Evolutionary conservation across 345 rosid genomes (phyloP), one percentile per base, ranked within the genome.

Genomic region (Acer negundo): DNA sequence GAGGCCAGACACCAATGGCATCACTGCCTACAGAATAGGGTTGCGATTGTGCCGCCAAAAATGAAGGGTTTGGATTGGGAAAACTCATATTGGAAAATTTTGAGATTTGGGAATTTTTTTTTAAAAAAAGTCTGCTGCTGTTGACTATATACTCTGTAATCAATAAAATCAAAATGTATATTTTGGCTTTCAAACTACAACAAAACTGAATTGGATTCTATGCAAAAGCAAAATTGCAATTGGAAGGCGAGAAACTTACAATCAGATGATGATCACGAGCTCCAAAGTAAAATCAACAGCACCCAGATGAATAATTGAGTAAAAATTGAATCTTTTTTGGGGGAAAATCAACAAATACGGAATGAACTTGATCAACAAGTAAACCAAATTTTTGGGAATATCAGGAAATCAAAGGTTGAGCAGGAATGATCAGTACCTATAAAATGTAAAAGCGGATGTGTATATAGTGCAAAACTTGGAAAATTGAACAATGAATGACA

Each of bases 1-100:
- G 93, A 81, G 91, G 88, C 93, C 91, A 94, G 62, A 84, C 75
- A 55, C 87, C 93, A 44, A 84, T 82, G 44, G 87, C 87, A 76
- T 89, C 91, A 78, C 82, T 81, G 69, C 82, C 85, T 20, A 76
- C 56, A 69, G 80, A 62, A 75, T 79, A 88, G 53, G 83, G 67
- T 55, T 77, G 73, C 49, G 38, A 72, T 49, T 74, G 79, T 16
- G 85, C 75, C n/a, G 83, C 80, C 82, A 80, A 78, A 58, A 87
- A 84, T 12, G 84, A 69, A 63, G 89, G 74, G 69, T 77, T 82
- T 40, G 89, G 84, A 53, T 92, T 92, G 53, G 90, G 67, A 84
- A 85, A 90, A 85, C 88, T 90, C 85, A 90, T 92, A 59, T 70
- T 75, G 67, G 35, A 62, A 44, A 69, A 73, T 35, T 75, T 59